These are phyloP conservation scores for Coemansia sp. DNA, from an alignment of 192 early-diverging fungal species.

Conservation along the genomic window DNA sequence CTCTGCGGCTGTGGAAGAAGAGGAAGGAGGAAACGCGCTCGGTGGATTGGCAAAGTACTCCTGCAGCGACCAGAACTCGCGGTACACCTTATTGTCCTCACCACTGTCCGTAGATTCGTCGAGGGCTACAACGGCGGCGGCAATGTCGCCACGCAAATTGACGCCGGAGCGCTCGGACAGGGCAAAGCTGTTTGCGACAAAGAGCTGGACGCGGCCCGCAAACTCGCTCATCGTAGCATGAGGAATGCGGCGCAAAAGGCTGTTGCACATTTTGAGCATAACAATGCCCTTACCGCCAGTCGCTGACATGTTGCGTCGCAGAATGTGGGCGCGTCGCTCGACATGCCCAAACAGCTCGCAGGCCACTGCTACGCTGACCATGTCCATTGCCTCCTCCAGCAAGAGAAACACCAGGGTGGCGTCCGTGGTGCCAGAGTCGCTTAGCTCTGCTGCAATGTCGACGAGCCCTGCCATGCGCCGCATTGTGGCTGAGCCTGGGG, in stretches of 20 bases:
- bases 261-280: conserved; percentile 83
- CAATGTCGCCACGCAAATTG: conserved; percentile 86
- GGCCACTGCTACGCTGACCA: conserved; percentile 16
- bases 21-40: conserved; percentile 24
- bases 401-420: conserved; percentile 31
- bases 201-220: conserved; percentile 85
- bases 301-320: conserved; percentile 63
- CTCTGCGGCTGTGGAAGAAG: not conserved
- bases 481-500: not conserved
- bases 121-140: not conserved
- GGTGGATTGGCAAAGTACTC: conserved; percentile 70
- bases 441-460: conserved; percentile 28
- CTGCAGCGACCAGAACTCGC: conserved; percentile 78
- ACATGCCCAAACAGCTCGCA: conserved; percentile 37
- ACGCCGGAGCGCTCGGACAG: conserved; percentile 87
- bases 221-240: conserved; percentile 75
- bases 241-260: conserved; percentile 83
- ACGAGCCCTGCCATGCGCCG: conserved; percentile 8
- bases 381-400: conserved; percentile 46
- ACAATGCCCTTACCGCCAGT: conserved; percentile 80
- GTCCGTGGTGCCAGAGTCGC: conserved; percentile 22
- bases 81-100: conserved; percentile 54
- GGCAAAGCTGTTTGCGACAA: conserved; percentile 80
- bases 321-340: conserved; percentile 23
- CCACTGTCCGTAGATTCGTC: not conserved